A percentile compares a stretch with the other conserved stretches of the same genome.
These are phyloP conservation scores for Phytomonas sp. DNA, from an alignment of 208 protist genomes.

Conservation along the genomic window DNA sequence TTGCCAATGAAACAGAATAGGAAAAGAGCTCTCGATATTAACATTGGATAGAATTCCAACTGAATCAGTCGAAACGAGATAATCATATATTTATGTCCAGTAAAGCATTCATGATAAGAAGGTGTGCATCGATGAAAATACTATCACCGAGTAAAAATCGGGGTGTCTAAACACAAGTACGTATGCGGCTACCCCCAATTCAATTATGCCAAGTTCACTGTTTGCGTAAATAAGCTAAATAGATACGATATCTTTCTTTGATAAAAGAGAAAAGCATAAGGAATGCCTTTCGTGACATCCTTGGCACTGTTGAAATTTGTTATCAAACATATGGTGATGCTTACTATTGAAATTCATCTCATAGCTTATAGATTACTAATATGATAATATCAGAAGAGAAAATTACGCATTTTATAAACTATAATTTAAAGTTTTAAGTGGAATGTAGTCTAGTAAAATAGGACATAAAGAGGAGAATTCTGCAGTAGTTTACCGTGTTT, in stretches of 20 bases:
- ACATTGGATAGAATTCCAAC: neutral
- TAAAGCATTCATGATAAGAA: neutral
- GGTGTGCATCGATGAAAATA: neutral
- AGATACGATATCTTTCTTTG: neutral
- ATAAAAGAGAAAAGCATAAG: constrained; percentile 1
- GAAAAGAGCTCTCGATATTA: neutral
- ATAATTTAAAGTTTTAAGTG: neutral
- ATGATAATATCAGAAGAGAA: neutral
- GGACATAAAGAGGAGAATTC: neutral
- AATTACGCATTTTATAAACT: neutral
- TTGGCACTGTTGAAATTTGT: neutral
- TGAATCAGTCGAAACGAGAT: neutral
- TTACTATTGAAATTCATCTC: neutral
- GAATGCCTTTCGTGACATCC: neutral
- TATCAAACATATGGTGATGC: neutral
- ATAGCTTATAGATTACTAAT: neutral
- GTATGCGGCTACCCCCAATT: neutral
- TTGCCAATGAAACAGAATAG: neutral
- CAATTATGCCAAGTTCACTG: neutral
- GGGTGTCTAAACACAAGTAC: neutral
- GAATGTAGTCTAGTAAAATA: neutral
- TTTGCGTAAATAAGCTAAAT: neutral
- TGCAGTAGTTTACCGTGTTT: neutral
- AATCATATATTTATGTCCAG: neutral
- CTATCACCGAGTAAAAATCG: neutral